Base-by-base conservation (phyloP, 257 asterid genomes). In the Echites panduratus region DNA sequence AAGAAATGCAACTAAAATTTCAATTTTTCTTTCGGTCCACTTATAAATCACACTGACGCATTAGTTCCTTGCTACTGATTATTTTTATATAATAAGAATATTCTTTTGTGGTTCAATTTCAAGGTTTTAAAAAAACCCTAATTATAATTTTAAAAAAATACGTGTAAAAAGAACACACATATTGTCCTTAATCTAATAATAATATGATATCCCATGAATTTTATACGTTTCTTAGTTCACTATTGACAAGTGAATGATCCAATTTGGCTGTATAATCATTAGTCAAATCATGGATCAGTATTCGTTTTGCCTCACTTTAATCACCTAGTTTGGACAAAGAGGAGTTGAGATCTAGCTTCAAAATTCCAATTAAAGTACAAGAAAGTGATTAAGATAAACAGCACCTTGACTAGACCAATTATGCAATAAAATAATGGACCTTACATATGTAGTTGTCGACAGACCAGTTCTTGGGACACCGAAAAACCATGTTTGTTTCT, bases 341-440 rank as follows among this genome's bases (percentile, higher is more conserved):
- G 27, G 58, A 47, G 77, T 66, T 41, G 77, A 76, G 72, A 62
- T 75, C 70, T 75, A 70, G 78, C 47, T n/a, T 44, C 10, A 68
- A 26, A 52, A 38, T 78, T 66, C 81, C 83, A 72, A 76, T 80
- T 70, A 70, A 75, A 73, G 80, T 67, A 80, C 73, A 47, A 76
- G 66, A 73, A 78, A 73, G 81, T 66, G 79, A 70, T 76, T 73
- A 71, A 76, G 83, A 75, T 80, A 78, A 78, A 40, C 66, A n/a
- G n/a, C 68, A 48, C 19, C 76, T 78, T 78, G 87, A 73, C 76
- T 80, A 71, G 74, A 80, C 85, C 76, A 76, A 75, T 80, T 75
- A 53, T 24, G 81, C 81, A 82, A 79, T 70, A 70, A 47, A 79
- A 76, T 82, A 76, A 73, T 82, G 66, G 35, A 66, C 65, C 77